Percentiles rank a stretch among this genome's conserved stretches.
phyloP scores from a whole-genome alignment of 75 land plant genomes.

The Picea glauca region DNA sequence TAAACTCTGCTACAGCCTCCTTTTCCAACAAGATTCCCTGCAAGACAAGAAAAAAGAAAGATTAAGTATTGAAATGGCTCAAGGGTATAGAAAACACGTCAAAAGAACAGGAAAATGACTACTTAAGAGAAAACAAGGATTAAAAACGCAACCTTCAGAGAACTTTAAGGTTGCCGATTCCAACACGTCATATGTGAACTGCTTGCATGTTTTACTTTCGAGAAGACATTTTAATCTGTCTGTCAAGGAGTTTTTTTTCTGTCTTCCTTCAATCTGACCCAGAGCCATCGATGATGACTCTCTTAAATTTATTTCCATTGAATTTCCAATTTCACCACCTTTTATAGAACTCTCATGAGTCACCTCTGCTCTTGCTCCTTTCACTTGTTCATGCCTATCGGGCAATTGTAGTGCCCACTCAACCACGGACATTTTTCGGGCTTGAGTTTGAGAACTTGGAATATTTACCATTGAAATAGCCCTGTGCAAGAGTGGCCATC shows the following conservation, averaged over 20 bases:
- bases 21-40: conserved; percentile 57
- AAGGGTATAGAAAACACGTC: not conserved
- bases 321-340: conserved; percentile 7
- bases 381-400: conserved; percentile 14
- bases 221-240: conserved; percentile 12
- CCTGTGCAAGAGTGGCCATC: conserved; percentile 52
- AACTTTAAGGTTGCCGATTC: conserved; percentile 19
- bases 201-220: conserved; percentile 18
- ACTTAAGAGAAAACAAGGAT: not conserved
- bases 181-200: conserved; percentile 22
- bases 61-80: not conserved
- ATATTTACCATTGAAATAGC: conserved; percentile 9
- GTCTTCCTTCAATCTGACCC: not conserved
- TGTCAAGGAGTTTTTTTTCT: not conserved
- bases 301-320: not conserved
- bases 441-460: not conserved
- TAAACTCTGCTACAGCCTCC: conserved; percentile 68
- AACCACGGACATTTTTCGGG: conserved; percentile 35
- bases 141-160: conserved; percentile 16
- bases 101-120: not conserved
- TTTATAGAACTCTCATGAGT: not conserved
- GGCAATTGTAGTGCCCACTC: conserved; percentile 58
- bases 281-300: not conserved
- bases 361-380: not conserved
- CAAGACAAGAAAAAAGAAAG: conserved; percentile 8